Percentiles rank a stretch among this genome's conserved stretches.
phyloP scores from a whole-genome alignment of 495 filamentous ascomycete genomes.

The Penicillium desertorum region DNA sequence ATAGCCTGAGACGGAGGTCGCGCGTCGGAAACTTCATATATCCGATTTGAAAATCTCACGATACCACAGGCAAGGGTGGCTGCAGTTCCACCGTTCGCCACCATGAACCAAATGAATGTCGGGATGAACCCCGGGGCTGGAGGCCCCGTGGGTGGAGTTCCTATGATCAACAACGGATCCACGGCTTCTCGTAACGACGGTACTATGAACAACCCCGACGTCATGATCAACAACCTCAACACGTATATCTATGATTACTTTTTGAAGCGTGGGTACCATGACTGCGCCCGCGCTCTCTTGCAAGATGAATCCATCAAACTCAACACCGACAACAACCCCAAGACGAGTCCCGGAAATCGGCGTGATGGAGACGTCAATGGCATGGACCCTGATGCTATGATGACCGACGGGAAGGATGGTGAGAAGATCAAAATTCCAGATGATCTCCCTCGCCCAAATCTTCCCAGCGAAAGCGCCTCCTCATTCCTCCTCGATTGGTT shows the following conservation, averaged over 20 bases:
- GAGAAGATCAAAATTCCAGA: constrained; percentile 69
- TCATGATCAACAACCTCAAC: constrained; percentile 82
- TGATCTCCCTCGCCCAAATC: constrained; percentile 73
- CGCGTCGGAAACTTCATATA: constrained; percentile 30
- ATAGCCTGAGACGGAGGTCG: constrained; percentile 42
- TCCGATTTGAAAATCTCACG: constrained; percentile 29
- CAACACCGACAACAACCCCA: constrained; percentile 60
- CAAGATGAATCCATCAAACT: constrained; percentile 48
- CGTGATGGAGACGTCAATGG: constrained; percentile 73
- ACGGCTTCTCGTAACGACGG: constrained; percentile 49
- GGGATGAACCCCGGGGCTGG: constrained; percentile 62
- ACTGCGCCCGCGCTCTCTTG: constrained; percentile 72
- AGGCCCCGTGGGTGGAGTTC: constrained; percentile 64
- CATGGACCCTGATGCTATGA: constrained; percentile 76
- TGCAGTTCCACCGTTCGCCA: constrained; percentile 36
- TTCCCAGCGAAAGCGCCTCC: constrained; percentile 59
- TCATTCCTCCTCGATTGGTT: constrained; percentile 95
- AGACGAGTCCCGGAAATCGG: constrained; percentile 56
- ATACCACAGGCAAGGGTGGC: constrained; percentile 41
- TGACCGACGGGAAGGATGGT: constrained; percentile 76
- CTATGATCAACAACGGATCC: constrained; percentile 71
- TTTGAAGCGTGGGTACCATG: constrained; percentile 74
- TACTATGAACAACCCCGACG: constrained; percentile 47
- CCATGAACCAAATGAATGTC: constrained; percentile 76
- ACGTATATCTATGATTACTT: constrained; percentile 99